These are phyloP conservation scores for Lactarius indigo DNA, from an alignment of 768 basidiomycete genomes.

Conservation along the genomic window DNA sequence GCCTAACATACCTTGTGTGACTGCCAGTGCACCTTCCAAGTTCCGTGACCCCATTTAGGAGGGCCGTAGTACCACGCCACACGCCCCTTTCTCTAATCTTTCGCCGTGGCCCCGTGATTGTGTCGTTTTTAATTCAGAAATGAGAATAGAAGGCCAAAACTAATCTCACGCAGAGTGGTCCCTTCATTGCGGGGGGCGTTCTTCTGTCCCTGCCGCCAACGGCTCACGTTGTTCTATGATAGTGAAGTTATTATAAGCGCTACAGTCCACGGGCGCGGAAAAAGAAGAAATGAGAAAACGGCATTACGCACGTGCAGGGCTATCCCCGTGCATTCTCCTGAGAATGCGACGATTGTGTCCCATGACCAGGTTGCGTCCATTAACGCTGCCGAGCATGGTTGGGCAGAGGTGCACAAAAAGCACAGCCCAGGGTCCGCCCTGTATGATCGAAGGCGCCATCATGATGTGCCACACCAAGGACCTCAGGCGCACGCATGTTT, in stretches of 20 bases:
- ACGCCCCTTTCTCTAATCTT: slow-evolving; percentile 5
- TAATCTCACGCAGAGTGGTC: neutral
- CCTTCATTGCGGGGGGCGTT: neutral
- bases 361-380: slow-evolving; percentile 7
- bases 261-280: neutral
- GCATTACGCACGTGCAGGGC: neutral
- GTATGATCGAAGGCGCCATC: neutral
- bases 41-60: slow-evolving; percentile 21
- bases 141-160: neutral
- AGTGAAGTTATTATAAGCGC: neutral
- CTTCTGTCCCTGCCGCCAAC: neutral
- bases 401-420: neutral
- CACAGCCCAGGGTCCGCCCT: neutral
- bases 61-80: slow-evolving; percentile 12
- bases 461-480: neutral
- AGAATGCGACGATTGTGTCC: slow-evolving; percentile 1
- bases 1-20: neutral
- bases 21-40: neutral
- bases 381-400: neutral
- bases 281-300: neutral
- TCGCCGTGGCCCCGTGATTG: slow-evolving; percentile 9
- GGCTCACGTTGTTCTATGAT: neutral
- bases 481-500: neutral
- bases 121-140: slow-evolving; percentile 5
- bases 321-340: neutral